A percentile compares a stretch with the other conserved stretches of the same genome.
phyloP scores from a whole-genome alignment of 2,329 filamentous ascomycete species.

The Pseudogymnoascus sp. region DNA sequence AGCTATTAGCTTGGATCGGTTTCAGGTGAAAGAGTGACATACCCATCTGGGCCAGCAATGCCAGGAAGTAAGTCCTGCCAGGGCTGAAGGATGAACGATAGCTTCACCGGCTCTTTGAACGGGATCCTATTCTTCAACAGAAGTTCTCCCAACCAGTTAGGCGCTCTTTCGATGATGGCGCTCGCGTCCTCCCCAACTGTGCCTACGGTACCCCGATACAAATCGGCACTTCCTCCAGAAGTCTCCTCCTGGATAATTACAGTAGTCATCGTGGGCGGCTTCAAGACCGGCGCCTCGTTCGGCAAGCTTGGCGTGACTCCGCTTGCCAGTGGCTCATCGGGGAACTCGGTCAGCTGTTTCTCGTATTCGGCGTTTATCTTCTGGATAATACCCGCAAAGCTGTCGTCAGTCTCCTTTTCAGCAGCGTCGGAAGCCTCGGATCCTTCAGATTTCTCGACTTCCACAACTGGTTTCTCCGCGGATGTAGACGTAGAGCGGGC shows the following conservation, averaged over 20 bases:
- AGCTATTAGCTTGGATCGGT: background rate
- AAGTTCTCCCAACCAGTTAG: constrained; percentile 88
- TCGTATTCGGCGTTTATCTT: constrained; percentile 69
- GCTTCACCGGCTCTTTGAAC: constrained; percentile 86
- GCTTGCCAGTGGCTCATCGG: constrained; percentile 51
- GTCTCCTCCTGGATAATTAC: constrained; percentile 67
- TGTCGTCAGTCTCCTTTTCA: constrained; percentile 70
- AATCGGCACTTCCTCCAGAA: constrained; percentile 65
- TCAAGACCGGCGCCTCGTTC: constrained; percentile 70
- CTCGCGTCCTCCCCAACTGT: constrained; percentile 72
- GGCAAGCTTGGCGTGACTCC: constrained; percentile 63
- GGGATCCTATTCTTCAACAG: constrained; percentile 75
- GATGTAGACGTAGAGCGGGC: constrained; percentile 61
- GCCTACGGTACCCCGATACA: constrained; percentile 85
- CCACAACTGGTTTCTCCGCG: constrained; percentile 66
- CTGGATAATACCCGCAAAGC: constrained; percentile 65
- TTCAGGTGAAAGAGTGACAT: constrained; percentile 27
- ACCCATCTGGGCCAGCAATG: constrained; percentile 67
- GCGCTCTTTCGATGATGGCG: constrained; percentile 76
- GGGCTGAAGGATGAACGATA: constrained; percentile 87
- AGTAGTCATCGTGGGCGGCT: constrained; percentile 60
- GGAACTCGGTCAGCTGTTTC: constrained; percentile 52
- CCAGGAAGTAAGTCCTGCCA: constrained; percentile 68
- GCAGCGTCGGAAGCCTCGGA: constrained; percentile 58
- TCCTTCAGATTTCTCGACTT: constrained; percentile 52